phyloP scores from a whole-genome alignment of 73 alveolate genomes.

The Stentor coeruleus region DNA sequence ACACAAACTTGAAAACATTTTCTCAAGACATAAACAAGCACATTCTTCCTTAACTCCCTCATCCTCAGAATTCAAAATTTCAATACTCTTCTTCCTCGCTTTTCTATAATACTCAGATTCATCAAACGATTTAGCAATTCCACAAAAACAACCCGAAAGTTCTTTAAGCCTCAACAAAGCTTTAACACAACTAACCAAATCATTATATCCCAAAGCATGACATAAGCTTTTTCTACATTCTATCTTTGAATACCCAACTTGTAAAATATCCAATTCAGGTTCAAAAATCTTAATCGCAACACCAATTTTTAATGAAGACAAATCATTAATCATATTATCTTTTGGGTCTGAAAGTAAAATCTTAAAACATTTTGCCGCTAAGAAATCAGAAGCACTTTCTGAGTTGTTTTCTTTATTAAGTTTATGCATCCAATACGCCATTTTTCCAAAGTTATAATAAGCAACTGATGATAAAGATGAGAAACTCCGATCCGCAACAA shows the following conservation, averaged over 20 bases:
- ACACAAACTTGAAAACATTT: neutral
- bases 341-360: slow-evolving; percentile 45
- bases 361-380: slow-evolving; percentile 47
- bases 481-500: slow-evolving; percentile 59
- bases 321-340: slow-evolving; percentile 49
- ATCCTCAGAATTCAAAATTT: neutral
- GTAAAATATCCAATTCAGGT: neutral
- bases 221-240: slow-evolving; percentile 57
- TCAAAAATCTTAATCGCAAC: neutral
- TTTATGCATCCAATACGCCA: slow-evolving; percentile 33
- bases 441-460: slow-evolving; percentile 33
- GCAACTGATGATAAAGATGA: slow-evolving; percentile 37
- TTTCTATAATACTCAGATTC: no score
- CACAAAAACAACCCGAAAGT: neutral
- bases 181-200: neutral
- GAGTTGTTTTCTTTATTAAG: slow-evolving; percentile 27
- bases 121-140: no score
- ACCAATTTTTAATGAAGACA: slow-evolving; percentile 47
- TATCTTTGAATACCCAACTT: slow-evolving; percentile 28
- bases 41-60: neutral
- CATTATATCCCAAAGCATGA: slow-evolving; percentile 1
- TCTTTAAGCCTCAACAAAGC: neutral
- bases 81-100: no score
- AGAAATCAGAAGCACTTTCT: slow-evolving; percentile 33
- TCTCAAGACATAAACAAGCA: neutral